A percentile compares a stretch with the other conserved stretches of the same genome.
Evolutionary conservation across 1,284 basidiomycete genomes (phyloP).

Genomic region (Neolentinus lepideus): DNA sequence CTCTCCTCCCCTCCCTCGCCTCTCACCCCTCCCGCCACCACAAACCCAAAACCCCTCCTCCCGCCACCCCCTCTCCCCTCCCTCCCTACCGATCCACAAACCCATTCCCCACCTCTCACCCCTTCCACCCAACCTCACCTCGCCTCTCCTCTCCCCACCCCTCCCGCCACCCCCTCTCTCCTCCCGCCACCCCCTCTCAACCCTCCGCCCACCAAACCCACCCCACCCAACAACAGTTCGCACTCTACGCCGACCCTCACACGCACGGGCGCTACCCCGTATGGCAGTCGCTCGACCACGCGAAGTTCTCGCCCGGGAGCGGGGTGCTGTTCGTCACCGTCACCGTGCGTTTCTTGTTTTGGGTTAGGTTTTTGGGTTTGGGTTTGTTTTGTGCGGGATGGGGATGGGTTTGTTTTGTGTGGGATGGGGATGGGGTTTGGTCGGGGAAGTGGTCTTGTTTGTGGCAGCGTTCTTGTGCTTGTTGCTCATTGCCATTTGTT

Average conservation of each 20-base stretch:
- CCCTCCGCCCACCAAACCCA: too few species aligned
- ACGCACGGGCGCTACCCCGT: slow-evolving; percentile 60
- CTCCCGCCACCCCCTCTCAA: background rate
- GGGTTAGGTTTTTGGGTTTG: too few species aligned
- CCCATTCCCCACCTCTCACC: too few species aligned
- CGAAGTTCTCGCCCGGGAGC: slow-evolving; percentile 51
- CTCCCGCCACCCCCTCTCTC: too few species aligned
- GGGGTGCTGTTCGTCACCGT: slow-evolving; percentile 61
- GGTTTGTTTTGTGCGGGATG: background rate
- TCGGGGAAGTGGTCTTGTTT: too few species aligned
- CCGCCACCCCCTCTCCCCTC: background rate
- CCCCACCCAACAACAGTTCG: slow-evolving; percentile 33
- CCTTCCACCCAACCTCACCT: too few species aligned
- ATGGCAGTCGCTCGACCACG: slow-evolving; percentile 64
- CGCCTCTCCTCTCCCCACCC: too few species aligned
- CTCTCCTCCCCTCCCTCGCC: background rate
- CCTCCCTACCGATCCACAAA: background rate
- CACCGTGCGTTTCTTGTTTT: slow-evolving; percentile 40
- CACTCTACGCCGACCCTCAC: slow-evolving; percentile 49
- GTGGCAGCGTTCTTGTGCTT: too few species aligned
- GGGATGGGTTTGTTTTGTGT: too few species aligned
- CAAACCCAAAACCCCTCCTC: too few species aligned
- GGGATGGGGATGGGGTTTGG: too few species aligned
- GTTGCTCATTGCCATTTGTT: too few species aligned
- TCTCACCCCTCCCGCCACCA: slow-evolving; percentile 1